phyloP scores from a whole-genome alignment of 805 yeast species.

The Lachancea fermentati region DNA sequence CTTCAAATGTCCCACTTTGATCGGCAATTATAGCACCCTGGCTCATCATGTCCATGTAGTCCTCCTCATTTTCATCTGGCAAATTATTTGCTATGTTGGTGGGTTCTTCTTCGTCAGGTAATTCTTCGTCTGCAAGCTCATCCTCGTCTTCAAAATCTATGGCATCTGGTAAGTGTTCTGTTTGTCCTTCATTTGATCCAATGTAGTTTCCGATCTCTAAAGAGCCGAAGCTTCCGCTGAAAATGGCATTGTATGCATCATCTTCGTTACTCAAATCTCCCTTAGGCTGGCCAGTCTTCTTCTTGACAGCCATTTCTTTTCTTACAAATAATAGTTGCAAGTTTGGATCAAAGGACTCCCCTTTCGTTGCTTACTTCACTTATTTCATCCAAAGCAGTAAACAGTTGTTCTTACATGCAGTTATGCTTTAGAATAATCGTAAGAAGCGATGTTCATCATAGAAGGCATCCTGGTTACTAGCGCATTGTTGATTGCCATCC shows the following conservation, averaged over 20 bases:
- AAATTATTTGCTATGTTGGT: constrained; percentile 10
- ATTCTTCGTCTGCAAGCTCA: constrained; percentile 87
- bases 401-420: too few relatives aligned
- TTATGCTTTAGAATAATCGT: too few relatives aligned
- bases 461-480: too few relatives aligned
- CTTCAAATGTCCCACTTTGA: constrained; percentile 23
- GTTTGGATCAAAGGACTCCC: too few relatives aligned
- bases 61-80: constrained; percentile 22
- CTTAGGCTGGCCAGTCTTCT: constrained; percentile 3
- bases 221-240: constrained; percentile 35
- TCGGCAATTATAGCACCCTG: constrained; percentile 33
- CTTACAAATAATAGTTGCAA: too few relatives aligned
- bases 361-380: too few relatives aligned
- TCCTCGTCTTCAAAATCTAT: constrained; percentile 92
- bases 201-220: constrained; percentile 30
- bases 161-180: constrained; percentile 84
- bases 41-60: constrained; percentile 14
- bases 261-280: constrained; percentile 33
- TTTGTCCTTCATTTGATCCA: constrained; percentile 36
- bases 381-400: too few relatives aligned
- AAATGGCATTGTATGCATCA: constrained; percentile 35
- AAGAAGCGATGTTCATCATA: too few relatives aligned
- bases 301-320: too few relatives aligned
- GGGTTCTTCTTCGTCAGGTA: constrained; percentile 32
- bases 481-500: too few relatives aligned